These are phyloP conservation scores for Gaeumannomyces sp. DNA, from an alignment of 2,329 filamentous ascomycete genomes.

Conservation along the genomic window DNA sequence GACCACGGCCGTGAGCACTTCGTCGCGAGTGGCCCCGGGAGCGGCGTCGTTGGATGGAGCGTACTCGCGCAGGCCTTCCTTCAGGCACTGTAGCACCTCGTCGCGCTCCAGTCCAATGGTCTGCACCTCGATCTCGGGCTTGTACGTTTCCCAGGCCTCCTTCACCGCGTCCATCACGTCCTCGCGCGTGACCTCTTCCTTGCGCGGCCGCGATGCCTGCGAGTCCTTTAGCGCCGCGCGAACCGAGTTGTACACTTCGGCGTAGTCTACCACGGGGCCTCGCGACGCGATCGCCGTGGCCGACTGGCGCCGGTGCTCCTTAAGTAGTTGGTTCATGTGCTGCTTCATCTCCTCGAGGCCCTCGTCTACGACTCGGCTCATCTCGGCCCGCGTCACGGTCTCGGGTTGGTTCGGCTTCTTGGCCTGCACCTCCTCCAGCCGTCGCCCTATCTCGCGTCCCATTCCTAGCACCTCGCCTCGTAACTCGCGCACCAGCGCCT, in stretches of 20 bases:
- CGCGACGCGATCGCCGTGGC: conserved; percentile 56
- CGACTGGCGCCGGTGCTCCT: conserved; percentile 66
- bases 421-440: conserved; percentile 64
- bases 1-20: conserved; percentile 80
- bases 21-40: conserved; percentile 66
- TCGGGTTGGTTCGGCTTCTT: conserved; percentile 41
- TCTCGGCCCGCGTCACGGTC: conserved; percentile 58
- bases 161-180: conserved; percentile 81
- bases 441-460: conserved; percentile 83
- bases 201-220: conserved; percentile 38
- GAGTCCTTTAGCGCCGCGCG: conserved; percentile 66
- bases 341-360: conserved; percentile 76
- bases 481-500: conserved; percentile 82
- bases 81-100: conserved; percentile 79
- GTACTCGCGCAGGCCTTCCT: conserved; percentile 78
- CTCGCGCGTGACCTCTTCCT: conserved; percentile 60
- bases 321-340: conserved; percentile 74
- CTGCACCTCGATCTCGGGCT: conserved; percentile 85
- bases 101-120: conserved; percentile 87
- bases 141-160: conserved; percentile 90
- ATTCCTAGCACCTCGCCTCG: conserved; percentile 90
- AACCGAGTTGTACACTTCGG: conserved; percentile 81
- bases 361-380: conserved; percentile 71
- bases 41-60: conserved; percentile 46
- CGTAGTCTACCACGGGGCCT: conserved; percentile 61